These are phyloP conservation scores for Ogataea philodendri DNA, from an alignment of 805 yeast species.

Conservation along the genomic window DNA sequence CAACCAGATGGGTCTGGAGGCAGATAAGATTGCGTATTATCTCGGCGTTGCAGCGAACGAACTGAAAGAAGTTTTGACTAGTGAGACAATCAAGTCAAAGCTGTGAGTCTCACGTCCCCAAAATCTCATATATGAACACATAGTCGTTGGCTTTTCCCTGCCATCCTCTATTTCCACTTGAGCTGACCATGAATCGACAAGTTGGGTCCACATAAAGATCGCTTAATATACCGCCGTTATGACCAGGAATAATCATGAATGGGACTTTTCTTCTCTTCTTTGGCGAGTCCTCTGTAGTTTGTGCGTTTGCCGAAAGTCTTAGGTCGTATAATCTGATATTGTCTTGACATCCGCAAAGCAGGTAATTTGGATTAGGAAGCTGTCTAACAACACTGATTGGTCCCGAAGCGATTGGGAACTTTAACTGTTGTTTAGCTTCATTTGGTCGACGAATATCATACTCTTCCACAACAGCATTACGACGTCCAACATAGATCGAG, in stretches of 20 bases:
- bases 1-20: constrained; percentile 52
- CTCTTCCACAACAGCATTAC: constrained; percentile 85
- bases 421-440: constrained; percentile 54
- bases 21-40: constrained; percentile 60
- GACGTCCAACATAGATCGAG: constrained; percentile 75
- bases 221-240: constrained; percentile 88
- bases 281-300: constrained; percentile 6
- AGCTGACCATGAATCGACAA: constrained; percentile 81
- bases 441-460: constrained; percentile 59
- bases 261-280: constrained; percentile 53
- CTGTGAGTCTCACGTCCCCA: constrained; percentile 32
- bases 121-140: constrained; percentile 79
- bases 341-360: constrained; percentile 87
- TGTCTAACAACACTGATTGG: constrained; percentile 80
- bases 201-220: constrained; percentile 80
- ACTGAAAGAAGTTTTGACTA: constrained; percentile 58
- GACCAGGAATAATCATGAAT: constrained; percentile 91
- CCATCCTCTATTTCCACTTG: constrained; percentile 97
- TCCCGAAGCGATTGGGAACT: constrained; percentile 85
- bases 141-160: constrained; percentile 76
- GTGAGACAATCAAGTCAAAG: constrained; percentile 27
- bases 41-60: constrained; percentile 79
- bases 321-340: constrained; percentile 86
- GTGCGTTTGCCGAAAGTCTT: constrained; percentile 32
- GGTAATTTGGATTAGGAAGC: constrained; percentile 75